Conservation (phyloP, 75 land plant species). For the Sequoia sempervirens region DNA sequence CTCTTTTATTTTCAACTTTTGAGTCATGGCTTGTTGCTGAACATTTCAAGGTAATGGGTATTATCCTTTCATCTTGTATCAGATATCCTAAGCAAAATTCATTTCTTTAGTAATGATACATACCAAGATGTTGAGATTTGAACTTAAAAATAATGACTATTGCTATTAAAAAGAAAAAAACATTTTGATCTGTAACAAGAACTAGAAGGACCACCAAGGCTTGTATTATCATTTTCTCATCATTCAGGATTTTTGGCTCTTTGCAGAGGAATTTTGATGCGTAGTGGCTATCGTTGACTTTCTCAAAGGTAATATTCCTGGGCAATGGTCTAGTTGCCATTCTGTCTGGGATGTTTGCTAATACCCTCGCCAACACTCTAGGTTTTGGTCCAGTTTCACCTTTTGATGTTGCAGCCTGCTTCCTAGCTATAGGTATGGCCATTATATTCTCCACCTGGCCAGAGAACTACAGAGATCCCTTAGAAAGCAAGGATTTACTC, state of each 20-base stretch:
- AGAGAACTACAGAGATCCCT: constrained; percentile 90
- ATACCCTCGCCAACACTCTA: constrained; percentile 64
- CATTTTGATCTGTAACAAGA: too few species aligned
- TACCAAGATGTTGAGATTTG: too few species aligned
- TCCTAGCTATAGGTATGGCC: constrained; percentile 91
- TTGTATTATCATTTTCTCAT: too few species aligned
- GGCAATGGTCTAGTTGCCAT: constrained; percentile 25
- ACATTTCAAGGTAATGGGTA: too few species aligned
- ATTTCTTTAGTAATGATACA: too few species aligned
- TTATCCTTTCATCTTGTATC: too few species aligned
- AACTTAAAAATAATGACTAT: too few species aligned
- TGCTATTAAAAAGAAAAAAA: too few species aligned
- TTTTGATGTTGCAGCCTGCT: constrained; percentile 86
- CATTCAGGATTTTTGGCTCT: constrained; percentile 11
- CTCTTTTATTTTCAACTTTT: constrained; percentile 91
- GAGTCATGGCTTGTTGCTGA: constrained; percentile 54
- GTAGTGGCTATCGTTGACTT: constrained; percentile 91
- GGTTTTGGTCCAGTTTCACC: constrained; percentile 90
- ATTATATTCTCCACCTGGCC: constrained; percentile 75
- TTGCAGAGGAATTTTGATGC: constrained; percentile 80
- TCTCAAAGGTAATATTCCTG: constrained; percentile 91
- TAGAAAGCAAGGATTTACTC: constrained; percentile 15
- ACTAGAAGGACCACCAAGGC: too few species aligned
- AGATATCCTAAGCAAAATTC: too few species aligned
- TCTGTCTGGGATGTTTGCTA: constrained; percentile 76